Evolutionary conservation across 768 basidiomycete species (phyloP), one percentile per base, ranked within the genome.

Genomic region (Xanthoconium stramineum): DNA sequence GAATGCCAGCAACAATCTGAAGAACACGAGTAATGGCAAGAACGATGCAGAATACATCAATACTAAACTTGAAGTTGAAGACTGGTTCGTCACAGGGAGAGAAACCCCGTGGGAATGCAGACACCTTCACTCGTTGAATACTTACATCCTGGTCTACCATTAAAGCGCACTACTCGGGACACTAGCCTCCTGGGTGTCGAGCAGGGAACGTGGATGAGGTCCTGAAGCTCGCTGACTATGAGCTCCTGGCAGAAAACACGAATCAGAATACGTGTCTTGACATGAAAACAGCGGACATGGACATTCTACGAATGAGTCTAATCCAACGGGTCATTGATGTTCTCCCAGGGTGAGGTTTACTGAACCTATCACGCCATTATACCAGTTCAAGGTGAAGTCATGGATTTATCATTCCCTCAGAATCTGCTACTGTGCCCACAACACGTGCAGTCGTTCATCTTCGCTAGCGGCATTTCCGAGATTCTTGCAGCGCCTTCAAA

Each of bases 1-100:
- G 13, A 80, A 71, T 0, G 82, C 77, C 43, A 91, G 74, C 17
- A 81, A 68, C 28, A 87, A 66, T 58, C 88, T 76, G 37, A 75
- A 72, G 29, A 69, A 74, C 37, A 78, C 75, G 33, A 88, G 72
- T 15, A 71, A 64, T 17, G 73, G 71, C 52, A 83, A 76, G 37
- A 57, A 53, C 49, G 40, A 55, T 29, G 46, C 50, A 35, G 58
- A 56, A n/a, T 47, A 45, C 61, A 64, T 67, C n/a, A 20, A 43
- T 20, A 24, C n/a, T n/a, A 33, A 11, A 9, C 13, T 28, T 28
- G 24, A 17, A 12, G 47, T 47, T 15, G 7, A 14, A 19, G 9
- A 13, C 12, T 20, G 24, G 24, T 24, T 24, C 24, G 24, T 24
- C 24, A 24, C 24, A 24, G 28, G 37, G 4, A 17, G 24, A 43